These are phyloP conservation scores for Acmispon strigosus DNA, from an alignment of 306 rosid species.

Conservation along the genomic window DNA sequence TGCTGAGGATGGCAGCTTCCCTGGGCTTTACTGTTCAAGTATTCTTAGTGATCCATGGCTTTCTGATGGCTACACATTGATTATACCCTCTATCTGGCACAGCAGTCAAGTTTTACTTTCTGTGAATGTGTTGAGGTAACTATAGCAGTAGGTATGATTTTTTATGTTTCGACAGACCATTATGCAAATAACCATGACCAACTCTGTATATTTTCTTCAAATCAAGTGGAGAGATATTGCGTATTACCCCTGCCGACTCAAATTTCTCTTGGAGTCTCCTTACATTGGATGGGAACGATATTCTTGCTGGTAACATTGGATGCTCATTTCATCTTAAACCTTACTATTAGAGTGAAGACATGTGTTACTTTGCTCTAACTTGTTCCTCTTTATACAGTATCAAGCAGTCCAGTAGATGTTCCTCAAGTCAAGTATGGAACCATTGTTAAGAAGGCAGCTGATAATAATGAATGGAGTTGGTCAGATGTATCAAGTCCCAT, in stretches of 20 bases:
- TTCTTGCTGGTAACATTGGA: slow-evolving; percentile 74
- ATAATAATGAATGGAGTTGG: slow-evolving; percentile 66
- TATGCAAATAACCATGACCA: not conserved
- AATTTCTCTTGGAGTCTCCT: slow-evolving; percentile 76
- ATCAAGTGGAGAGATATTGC: slow-evolving; percentile 60
- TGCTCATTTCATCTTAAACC: slow-evolving; percentile 14
- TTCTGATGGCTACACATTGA: slow-evolving; percentile 77
- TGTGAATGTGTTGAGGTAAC: slow-evolving; percentile 70
- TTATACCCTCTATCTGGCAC: slow-evolving; percentile 66
- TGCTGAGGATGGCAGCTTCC: slow-evolving; percentile 77
- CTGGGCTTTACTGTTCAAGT: slow-evolving; percentile 74
- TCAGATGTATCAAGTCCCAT: slow-evolving; percentile 51
- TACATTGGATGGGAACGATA: slow-evolving; percentile 67
- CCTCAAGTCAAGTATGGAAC: slow-evolving; percentile 79
- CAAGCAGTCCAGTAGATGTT: slow-evolving; percentile 80
- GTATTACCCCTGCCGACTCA: slow-evolving; percentile 61
- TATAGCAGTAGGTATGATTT: not conserved
- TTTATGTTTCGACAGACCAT: slow-evolving; percentile 8
- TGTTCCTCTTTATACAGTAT: slow-evolving; percentile 47
- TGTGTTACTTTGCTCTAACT: not conserved
- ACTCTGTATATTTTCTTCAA: slow-evolving; percentile 20
- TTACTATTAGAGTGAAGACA: not conserved
- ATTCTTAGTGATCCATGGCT: slow-evolving; percentile 73
- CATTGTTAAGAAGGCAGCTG: slow-evolving; percentile 44
- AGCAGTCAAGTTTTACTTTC: slow-evolving; percentile 78